Conservation (phyloP, 768 basidiomycete species). For the Sporobolomyces pararoseus region DNA sequence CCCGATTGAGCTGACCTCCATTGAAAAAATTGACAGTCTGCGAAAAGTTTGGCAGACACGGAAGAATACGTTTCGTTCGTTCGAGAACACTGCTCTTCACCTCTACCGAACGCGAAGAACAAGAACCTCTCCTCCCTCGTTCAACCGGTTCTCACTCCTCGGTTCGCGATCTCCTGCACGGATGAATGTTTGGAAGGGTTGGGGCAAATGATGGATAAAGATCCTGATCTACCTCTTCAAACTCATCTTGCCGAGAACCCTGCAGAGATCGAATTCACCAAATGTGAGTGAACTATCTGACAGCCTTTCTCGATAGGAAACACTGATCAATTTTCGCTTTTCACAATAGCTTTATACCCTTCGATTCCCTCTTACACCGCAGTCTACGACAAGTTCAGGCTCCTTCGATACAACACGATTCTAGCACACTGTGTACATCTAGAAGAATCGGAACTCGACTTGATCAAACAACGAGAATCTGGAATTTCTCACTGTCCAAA, state of each 20-base stretch:
- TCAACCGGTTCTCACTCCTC: constrained; percentile 85
- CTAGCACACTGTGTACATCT: constrained; percentile 84
- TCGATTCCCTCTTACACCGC: constrained; percentile 64
- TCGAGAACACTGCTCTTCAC: constrained; percentile 49
- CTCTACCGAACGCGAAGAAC: neutral
- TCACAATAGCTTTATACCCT: constrained; percentile 59
- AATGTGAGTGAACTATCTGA: constrained; percentile 40
- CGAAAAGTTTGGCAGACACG: constrained; percentile 56
- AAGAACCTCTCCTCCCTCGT: constrained; percentile 57
- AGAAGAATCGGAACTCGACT: constrained; percentile 64
- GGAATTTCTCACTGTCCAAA: constrained; percentile 88
- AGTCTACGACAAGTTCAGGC: constrained; percentile 73
- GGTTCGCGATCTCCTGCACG: constrained; percentile 92
- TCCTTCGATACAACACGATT: constrained; percentile 74
- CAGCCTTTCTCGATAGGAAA: neutral
- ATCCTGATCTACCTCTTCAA: constrained; percentile 70
- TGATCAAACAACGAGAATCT: constrained; percentile 63
- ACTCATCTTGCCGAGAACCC: constrained; percentile 88
- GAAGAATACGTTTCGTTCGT: constrained; percentile 66
- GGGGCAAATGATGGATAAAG: constrained; percentile 59
- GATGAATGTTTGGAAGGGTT: constrained; percentile 62
- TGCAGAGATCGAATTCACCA: constrained; percentile 65
- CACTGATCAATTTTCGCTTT: neutral
- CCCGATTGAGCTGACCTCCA: no score
- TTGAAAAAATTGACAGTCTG: constrained; percentile 30